Base-by-base conservation (phyloP, 495 filamentous ascomycete genomes). In the Aspergillus coremiiformis region DNA sequence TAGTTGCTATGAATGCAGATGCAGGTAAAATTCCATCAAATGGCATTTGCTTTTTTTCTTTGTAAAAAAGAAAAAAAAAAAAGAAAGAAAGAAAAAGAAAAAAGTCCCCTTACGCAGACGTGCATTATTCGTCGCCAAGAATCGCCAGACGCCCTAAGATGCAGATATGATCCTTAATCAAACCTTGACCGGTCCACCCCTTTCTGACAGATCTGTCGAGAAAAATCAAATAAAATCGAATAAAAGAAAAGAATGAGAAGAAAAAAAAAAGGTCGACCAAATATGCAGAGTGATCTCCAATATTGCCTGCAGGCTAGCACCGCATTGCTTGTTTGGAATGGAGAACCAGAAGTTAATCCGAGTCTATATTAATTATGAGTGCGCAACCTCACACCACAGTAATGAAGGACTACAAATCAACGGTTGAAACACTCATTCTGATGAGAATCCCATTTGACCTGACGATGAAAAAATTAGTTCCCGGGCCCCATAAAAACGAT, bases 81-180 rank as follows among this genome's bases (percentile, higher is more conserved):
- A n/a, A n/a, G n/a, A n/a, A n/a, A n/a, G n/a, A n/a, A n/a, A n/a
- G n/a, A n/a, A n/a, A n/a, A n/a, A n/a, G n/a, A n/a, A n/a, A n/a
- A n/a, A n/a, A n/a, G 35, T 46, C 59, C 55, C 55, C 54, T 60
- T 30, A 35, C 32, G n/a, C 32, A 32, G 29, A 24, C 32, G 11
- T n/a, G 32, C 37, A 42, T n/a, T n/a, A n/a, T n/a, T n/a, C n/a
- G n/a, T n/a, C 44, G 66, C 69, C 69, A 69, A 69, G 69, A 43
- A 29, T 23, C 52, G 51, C 45, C 55, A 63, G 60, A 66, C 65
- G 46, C 66, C 56, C 67, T 70, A 69, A 62, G 42, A 55, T 51
- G 57, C 65, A 44, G 58, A 60, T 69, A 63, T 57, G 61, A 69
- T 69, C 70, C 70, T 70, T 73, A 70, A 73, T 73, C 45, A 71